Evolutionary conservation across 2,329 filamentous ascomycete species (phyloP).

Genomic region (Arthroderma sp.): DNA sequence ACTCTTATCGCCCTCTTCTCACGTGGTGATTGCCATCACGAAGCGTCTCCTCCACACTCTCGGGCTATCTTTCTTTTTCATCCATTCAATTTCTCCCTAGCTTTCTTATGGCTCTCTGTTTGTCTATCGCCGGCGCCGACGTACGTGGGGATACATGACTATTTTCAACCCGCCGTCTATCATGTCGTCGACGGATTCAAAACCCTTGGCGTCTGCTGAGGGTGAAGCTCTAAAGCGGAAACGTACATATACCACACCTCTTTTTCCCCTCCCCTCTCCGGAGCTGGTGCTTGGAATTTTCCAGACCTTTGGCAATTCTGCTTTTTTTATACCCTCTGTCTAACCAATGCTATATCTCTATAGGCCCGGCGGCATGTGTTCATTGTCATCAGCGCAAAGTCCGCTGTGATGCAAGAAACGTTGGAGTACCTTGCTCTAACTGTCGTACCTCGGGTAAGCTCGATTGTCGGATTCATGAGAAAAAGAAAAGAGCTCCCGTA

Average conservation of each 20-base stretch:
- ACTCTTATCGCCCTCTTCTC: too few relatives aligned
- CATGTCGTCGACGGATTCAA: conserved; percentile 10
- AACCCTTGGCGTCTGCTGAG: conserved; percentile 6
- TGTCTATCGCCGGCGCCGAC: background rate
- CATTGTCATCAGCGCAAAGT: conserved; percentile 40
- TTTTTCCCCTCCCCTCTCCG: background rate
- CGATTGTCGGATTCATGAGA: conserved; percentile 38
- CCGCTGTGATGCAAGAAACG: conserved; percentile 37
- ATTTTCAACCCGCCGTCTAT: background rate
- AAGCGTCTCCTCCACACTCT: too few relatives aligned
- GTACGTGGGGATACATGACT: too few relatives aligned
- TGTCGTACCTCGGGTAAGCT: conserved; percentile 30
- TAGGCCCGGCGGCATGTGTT: conserved; percentile 34
- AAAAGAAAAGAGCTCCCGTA: conserved; percentile 34
- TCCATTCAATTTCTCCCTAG: too few relatives aligned
- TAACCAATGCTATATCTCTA: background rate
- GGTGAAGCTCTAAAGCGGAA: conserved; percentile 11
- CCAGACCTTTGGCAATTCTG: background rate
- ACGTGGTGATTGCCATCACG: too few relatives aligned
- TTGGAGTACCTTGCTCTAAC: conserved; percentile 38
- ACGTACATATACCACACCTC: conserved; percentile 4
- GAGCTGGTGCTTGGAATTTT: background rate
- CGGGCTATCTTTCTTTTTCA: too few relatives aligned
- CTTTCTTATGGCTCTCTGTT: too few relatives aligned
- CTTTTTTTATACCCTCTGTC: background rate